Evolutionary conservation across 2,329 filamentous ascomycete species (phyloP).

Genomic region (Cercospora nicotianae): DNA sequence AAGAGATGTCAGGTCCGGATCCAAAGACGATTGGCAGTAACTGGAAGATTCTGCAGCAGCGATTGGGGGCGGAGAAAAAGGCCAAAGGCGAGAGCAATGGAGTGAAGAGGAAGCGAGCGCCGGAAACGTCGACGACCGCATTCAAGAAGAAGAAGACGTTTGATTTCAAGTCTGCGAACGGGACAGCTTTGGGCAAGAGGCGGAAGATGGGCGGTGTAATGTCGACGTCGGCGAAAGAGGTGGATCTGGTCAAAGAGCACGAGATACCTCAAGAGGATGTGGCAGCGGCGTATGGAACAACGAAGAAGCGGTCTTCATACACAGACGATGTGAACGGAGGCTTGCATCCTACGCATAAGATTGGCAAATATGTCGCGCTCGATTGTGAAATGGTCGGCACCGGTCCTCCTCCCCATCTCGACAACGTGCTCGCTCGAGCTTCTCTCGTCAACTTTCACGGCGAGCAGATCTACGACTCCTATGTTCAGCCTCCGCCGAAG

Average conservation of each 20-base stretch:
- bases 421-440: conserved; percentile 78
- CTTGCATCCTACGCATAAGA: conserved; percentile 56
- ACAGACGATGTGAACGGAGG: conserved; percentile 50
- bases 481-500: conserved; percentile 62
- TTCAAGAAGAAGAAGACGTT: conserved; percentile 29
- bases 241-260: conserved; percentile 40
- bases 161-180: conserved; percentile 15
- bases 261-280: conserved; percentile 59
- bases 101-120: conserved; percentile 39
- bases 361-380: conserved; percentile 88
- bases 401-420: conserved; percentile 63
- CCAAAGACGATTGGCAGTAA: conserved; percentile 55
- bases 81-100: conserved; percentile 34
- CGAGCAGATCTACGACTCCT: conserved; percentile 89
- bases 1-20: conserved; percentile 41
- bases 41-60: conserved; percentile 75
- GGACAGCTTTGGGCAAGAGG: conserved; percentile 21
- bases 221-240: conserved; percentile 42
- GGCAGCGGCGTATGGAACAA: conserved; percentile 62
- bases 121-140: conserved; percentile 21
- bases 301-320: conserved; percentile 58
- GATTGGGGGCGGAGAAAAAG: conserved; percentile 45
- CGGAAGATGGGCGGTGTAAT: conserved; percentile 55
- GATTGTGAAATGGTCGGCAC: conserved; percentile 99
- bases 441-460: conserved; percentile 94